These are phyloP conservation scores for Tolypocladium sp. DNA, from an alignment of 2,329 filamentous ascomycete species.

Conservation along the genomic window DNA sequence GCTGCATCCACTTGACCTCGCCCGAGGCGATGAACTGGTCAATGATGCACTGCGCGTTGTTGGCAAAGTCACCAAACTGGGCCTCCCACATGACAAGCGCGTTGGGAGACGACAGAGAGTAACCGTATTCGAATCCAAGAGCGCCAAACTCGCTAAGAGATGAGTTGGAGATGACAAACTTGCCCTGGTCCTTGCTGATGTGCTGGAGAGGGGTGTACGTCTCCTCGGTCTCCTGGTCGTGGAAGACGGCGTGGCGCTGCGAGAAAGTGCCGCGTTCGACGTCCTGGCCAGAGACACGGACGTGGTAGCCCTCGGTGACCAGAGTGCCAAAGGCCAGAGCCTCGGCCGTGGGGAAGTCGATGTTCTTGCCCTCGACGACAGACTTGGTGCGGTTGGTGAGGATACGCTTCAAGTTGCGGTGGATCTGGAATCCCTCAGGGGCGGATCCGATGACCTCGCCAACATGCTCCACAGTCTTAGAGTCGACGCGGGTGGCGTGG, in stretches of 20 bases:
- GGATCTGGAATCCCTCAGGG: conserved; percentile 79
- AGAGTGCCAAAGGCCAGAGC: conserved; percentile 89
- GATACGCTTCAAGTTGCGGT: conserved; percentile 97
- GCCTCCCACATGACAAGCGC: conserved; percentile 99
- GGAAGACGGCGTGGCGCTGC: conserved; percentile 91
- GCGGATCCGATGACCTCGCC: conserved; percentile 67
- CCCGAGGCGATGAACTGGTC: conserved; percentile 98
- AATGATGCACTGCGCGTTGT: conserved; percentile 98
- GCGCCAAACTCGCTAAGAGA: conserved; percentile 63
- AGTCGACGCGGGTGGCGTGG: conserved; percentile 72
- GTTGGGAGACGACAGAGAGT: conserved; percentile 93
- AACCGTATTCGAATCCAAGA: conserved; percentile 97
- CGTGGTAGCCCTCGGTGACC: conserved; percentile 88
- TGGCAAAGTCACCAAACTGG: conserved; percentile 98
- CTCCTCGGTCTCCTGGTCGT: conserved; percentile 90
- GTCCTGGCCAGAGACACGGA: conserved; percentile 96
- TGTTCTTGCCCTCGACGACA: conserved; percentile 82
- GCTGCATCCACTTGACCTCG: conserved; percentile 97
- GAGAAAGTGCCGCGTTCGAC: conserved; percentile 99
- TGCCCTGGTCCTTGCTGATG: conserved; percentile 82
- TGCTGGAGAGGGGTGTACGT: conserved; percentile 91
- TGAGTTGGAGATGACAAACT: conserved; percentile 95
- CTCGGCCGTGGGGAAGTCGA: conserved; percentile 96
- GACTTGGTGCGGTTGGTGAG: conserved; percentile 83
- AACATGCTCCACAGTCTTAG: conserved; percentile 68